These are phyloP conservation scores for Pseudogymnoascus sp. DNA, from an alignment of 2,329 filamentous ascomycete species.

Conservation along the genomic window DNA sequence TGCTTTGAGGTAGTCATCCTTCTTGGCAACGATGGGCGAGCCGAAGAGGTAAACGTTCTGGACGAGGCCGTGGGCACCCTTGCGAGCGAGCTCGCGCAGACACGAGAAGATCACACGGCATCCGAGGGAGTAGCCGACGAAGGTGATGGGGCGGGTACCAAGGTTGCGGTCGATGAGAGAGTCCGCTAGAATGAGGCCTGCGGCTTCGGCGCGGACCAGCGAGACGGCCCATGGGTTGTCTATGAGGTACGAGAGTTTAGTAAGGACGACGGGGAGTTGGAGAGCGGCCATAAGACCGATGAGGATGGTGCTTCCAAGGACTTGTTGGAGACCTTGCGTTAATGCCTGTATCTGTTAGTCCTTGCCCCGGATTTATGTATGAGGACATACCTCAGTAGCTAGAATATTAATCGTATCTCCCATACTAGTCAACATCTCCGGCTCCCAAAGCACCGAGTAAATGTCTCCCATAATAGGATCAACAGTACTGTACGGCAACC, in stretches of 20 bases:
- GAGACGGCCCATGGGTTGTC: slow-evolving; percentile 99
- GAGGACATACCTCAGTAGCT: slow-evolving; percentile 73
- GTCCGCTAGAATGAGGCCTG: slow-evolving; percentile 87
- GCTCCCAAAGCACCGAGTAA: slow-evolving; percentile 95
- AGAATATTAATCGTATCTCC: slow-evolving; percentile 98
- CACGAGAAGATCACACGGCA: slow-evolving; percentile 89
- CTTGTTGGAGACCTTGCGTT: slow-evolving; percentile 91
- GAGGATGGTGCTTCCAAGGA: slow-evolving; percentile 82
- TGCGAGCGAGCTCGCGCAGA: slow-evolving; percentile 73
- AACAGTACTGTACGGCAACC: slow-evolving; percentile 89
- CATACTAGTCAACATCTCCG: slow-evolving; percentile 95
- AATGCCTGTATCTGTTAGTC: slow-evolving; percentile 57
- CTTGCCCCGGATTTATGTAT: background rate
- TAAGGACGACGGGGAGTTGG: slow-evolving; percentile 83
- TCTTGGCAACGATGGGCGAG: slow-evolving; percentile 82
- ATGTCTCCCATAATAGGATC: slow-evolving; percentile 98
- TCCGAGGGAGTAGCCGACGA: slow-evolving; percentile 91
- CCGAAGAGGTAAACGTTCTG: slow-evolving; percentile 96
- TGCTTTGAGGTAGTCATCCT: slow-evolving; percentile 76
- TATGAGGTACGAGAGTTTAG: slow-evolving; percentile 91
- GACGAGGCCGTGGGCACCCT: slow-evolving; percentile 75
- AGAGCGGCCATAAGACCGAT: slow-evolving; percentile 86
- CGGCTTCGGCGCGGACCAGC: slow-evolving; percentile 76
- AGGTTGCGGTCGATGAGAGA: slow-evolving; percentile 87
- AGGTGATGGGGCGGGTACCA: slow-evolving; percentile 80